Conservation (phyloP, 805 yeast genomes). For the Tanozyma kutaoensis region DNA sequence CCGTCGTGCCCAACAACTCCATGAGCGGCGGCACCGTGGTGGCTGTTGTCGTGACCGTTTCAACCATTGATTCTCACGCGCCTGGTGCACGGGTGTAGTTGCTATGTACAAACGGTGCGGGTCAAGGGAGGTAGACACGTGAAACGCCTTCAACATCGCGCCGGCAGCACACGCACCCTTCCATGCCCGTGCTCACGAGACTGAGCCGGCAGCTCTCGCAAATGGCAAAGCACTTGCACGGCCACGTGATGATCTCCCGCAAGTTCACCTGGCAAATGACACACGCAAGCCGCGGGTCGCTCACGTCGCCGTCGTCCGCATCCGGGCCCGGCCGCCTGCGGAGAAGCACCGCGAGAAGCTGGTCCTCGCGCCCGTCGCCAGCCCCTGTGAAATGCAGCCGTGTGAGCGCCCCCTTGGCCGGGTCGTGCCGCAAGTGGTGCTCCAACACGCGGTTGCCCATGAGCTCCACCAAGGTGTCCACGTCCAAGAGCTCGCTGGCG, state of each 20-base stretch:
- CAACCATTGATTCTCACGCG: too few species aligned
- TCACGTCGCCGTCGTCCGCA: constrained; percentile 13
- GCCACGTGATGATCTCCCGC: constrained; percentile 80
- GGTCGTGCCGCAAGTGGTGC: too few species aligned
- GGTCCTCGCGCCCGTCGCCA: too few species aligned
- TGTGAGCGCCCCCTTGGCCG: too few species aligned
- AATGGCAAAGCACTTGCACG: constrained; percentile 79
- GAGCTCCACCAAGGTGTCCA: neutral
- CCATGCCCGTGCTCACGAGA: constrained; percentile 58
- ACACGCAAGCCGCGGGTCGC: constrained; percentile 34
- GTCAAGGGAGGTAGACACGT: constrained; percentile 42
- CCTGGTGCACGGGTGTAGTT: too few species aligned
- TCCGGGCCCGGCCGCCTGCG: too few species aligned
- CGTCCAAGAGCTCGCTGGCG: neutral
- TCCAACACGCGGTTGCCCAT: too few species aligned
- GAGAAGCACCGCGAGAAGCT: too few species aligned
- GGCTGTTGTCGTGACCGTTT: too few species aligned
- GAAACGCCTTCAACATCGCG: constrained; percentile 41
- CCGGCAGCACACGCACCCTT: constrained; percentile 44
- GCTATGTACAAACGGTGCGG: neutral
- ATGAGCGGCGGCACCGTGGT: too few species aligned
- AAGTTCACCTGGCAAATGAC: constrained; percentile 71
- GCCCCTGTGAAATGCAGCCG: too few species aligned
- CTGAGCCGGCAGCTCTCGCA: constrained; percentile 76
- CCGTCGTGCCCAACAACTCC: too few species aligned